These are phyloP conservation scores for Choiromyces venosus DNA, from an alignment of 495 filamentous ascomycete species.

Conservation along the genomic window DNA sequence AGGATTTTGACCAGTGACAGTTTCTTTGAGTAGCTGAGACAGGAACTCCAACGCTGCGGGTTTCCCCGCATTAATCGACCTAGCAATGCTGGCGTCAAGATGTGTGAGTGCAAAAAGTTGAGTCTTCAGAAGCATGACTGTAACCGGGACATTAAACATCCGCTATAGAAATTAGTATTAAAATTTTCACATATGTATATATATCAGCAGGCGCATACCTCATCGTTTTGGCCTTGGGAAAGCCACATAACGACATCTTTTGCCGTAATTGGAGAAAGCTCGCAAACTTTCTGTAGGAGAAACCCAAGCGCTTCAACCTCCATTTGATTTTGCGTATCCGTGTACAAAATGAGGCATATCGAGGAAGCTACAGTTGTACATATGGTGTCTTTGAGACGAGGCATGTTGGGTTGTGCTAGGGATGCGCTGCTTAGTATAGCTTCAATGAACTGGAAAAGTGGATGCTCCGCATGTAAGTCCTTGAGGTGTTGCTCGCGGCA, in stretches of 20 bases:
- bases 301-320: constrained; percentile 79
- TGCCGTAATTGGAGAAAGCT: constrained; percentile 67
- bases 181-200: not conserved
- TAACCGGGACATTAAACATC: constrained; percentile 72
- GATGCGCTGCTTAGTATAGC: constrained; percentile 30
- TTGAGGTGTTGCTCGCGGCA: constrained; percentile 37
- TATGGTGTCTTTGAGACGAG: constrained; percentile 32
- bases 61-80: constrained; percentile 63
- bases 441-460: constrained; percentile 35
- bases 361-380: constrained; percentile 42
- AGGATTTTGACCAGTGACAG: constrained; percentile 69
- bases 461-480: constrained; percentile 37
- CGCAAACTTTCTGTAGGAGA: constrained; percentile 72
- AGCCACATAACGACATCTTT: constrained; percentile 68
- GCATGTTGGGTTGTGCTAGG: constrained; percentile 26
- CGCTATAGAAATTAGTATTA: constrained; percentile 45
- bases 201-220: constrained; percentile 22
- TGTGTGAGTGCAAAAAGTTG: constrained; percentile 70
- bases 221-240: constrained; percentile 45
- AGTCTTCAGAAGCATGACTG: constrained; percentile 66
- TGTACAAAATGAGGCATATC: constrained; percentile 64
- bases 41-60: constrained; percentile 67
- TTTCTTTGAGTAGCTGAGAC: constrained; percentile 64
- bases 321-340: constrained; percentile 54
- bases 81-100: constrained; percentile 70